Base-by-base conservation (phyloP, 495 filamentous ascomycete species). In the Antarctomyces pellizariae region DNA sequence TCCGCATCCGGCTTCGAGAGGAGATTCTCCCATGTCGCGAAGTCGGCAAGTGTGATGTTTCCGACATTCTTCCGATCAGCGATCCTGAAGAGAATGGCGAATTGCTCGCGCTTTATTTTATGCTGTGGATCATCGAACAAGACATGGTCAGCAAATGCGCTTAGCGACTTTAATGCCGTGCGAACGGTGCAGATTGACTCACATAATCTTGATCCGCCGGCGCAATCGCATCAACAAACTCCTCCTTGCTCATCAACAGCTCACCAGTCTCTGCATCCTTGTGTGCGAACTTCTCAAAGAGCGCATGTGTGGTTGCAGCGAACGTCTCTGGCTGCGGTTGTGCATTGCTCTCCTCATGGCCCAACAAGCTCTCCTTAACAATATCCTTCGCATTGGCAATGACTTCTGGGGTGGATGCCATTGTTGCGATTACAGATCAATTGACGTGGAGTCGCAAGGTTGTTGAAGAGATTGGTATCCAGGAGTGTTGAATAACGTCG, bases 21-120 rank as follows among this genome's bases (percentile, higher is more conserved):
- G 29, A 97, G 66, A 53, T 91, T 84, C 49, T 92, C 74, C 46
- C 93, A 97, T 24, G 71, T 73, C 8, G 59, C 68, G 82, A 82
- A 97, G 49, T 97, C 86, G 33, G 66, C 57, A 15, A 97, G 48
- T 34, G 46, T 75, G 17, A 97, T 54, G 38, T 62, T 69, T 30
- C 80, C 79, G 13, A 52, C 52, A 28, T 57, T 64, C 23, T 61
- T 62, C 26, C 76, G 63, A 48, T 97, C 86, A 33, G 86, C 86
- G 17, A 97, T 71, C 29, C 56, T 52, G 49, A 95, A 97, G 6
- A 97, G 72, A 39, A 97, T 76, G 5, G 67, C 70, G 49, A 92
- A 97, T 45, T 93, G 83, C 40, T 82, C 71, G 32, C 86, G 72
- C 49, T 78, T 74, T 55, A 95, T 93, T 51, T 97, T 97, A 56